Conservation (phyloP, 352 stramenopile genomes). For the Pelagophyceae sp. region DNA sequence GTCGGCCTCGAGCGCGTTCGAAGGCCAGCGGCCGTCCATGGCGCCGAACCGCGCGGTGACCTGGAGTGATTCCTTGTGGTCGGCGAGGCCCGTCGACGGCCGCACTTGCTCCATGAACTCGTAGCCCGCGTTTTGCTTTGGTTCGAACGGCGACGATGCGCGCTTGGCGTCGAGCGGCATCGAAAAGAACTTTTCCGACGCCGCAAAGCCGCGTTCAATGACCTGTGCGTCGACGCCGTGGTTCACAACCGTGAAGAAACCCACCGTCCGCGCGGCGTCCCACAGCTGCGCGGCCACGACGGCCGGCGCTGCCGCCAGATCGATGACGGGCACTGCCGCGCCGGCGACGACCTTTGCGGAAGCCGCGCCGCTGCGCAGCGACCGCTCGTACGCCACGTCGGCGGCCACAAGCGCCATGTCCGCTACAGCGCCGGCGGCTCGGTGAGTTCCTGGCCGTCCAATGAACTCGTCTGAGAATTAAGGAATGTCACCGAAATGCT, state of each 20-base stretch:
- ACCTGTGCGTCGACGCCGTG: conserved; percentile 37
- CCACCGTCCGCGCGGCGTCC: conserved; percentile 36
- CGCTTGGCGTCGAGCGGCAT: conserved; percentile 27
- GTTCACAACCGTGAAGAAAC: conserved; percentile 43
- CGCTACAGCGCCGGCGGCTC: too few species aligned
- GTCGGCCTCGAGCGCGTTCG: conserved; percentile 20
- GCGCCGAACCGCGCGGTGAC: conserved; percentile 35
- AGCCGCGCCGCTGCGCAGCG: not conserved
- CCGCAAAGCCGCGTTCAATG: conserved; percentile 35
- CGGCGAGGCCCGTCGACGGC: conserved; percentile 25
- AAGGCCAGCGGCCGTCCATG: conserved; percentile 37
- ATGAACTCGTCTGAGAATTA: too few species aligned
- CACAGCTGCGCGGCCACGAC: conserved; percentile 31
- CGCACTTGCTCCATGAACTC: conserved; percentile 38
- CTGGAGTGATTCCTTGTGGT: conserved; percentile 45
- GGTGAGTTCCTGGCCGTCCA: too few species aligned
- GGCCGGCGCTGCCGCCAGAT: conserved; percentile 23
- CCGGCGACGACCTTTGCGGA: not conserved
- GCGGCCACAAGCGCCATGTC: too few species aligned
- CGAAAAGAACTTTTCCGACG: conserved; percentile 37
- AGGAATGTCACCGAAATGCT: too few species aligned
- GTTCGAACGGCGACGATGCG: conserved; percentile 29
- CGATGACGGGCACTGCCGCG: conserved; percentile 32
- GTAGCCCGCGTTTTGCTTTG: conserved; percentile 33
- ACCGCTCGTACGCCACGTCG: not conserved